Percentiles rank a stretch among this genome's conserved stretches.
phyloP scores from a whole-genome alignment of 2,329 filamentous ascomycete species.

The Metarhizium humberi region DNA sequence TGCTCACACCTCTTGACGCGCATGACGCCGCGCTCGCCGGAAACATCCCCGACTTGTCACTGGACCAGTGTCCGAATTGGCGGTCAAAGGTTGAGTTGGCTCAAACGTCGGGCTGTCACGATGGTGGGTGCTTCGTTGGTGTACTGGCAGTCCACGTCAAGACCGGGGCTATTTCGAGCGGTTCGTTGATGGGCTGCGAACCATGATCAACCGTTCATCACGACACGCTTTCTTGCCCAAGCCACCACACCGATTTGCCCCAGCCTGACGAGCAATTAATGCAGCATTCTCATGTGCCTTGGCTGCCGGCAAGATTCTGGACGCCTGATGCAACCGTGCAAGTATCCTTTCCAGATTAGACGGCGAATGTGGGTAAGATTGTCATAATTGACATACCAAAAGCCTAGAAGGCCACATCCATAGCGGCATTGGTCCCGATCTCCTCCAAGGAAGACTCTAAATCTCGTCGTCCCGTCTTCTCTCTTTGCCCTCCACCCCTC shows the following conservation, averaged over 20 bases:
- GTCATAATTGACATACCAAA: background rate
- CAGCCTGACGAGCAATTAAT: background rate
- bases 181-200: constrained; percentile 10
- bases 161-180: constrained; percentile 2
- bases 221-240: constrained; percentile 5
- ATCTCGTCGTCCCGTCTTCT: background rate
- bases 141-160: constrained; percentile 8
- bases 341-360: background rate
- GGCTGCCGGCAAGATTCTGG: background rate
- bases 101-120: background rate
- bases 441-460: background rate
- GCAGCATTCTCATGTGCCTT: background rate
- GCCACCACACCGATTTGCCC: constrained; percentile 3
- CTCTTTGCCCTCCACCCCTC: too few species aligned
- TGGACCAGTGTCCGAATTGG: constrained; percentile 5
- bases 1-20: constrained; percentile 4
- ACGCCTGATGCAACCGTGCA: background rate
- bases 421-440: background rate
- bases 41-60: constrained; percentile 6
- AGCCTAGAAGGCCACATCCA: background rate
- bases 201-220: constrained; percentile 11
- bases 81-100: constrained; percentile 7
- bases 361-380: background rate
- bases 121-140: constrained; percentile 3
- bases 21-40: constrained; percentile 4